Evolutionary conservation across 495 filamentous ascomycete species (phyloP), one percentile per base, ranked within the genome.

Genomic region (Talaromyces trachyspermus): DNA sequence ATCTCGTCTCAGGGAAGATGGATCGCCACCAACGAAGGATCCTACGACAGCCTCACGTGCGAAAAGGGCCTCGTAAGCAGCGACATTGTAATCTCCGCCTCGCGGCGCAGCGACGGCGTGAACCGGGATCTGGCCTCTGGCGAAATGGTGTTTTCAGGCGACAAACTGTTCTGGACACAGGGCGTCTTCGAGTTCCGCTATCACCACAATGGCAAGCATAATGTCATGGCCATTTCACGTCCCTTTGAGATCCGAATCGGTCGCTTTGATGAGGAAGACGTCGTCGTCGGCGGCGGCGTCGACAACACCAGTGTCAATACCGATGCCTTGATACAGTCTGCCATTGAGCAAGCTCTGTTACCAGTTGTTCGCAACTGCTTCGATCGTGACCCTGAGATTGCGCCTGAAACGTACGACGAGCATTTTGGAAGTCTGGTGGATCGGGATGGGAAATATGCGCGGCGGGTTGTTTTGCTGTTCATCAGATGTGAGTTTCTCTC

Each of bases 111-210:
- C 7, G 76, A 81, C 43, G 74, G 69, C 3, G 62, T 70, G 35
- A 59, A 55, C 12, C 59, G 53, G 23, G 61, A 70, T 5, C 46
- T 65, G 39, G 65, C 63, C 2, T 66, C 65, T 5, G 92, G 92
- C 48, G 90, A 97, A 61, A 79, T 97, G 66, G 62, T 86, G 29
- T 96, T 98, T 54, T 74, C 80, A 12, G 90, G 90, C 30, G 89
- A 96, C 73, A 97, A 97, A 69, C 75, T 92, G 11, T 97, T 88
- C 80, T 98, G 92, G 92, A 92, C 83, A 1, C 85, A 90, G 32
- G 92, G 92, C 40, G 85, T 89, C 30, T 97, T 94, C 59, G 92
- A 98, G 57, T 90, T 98, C 68, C 82, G 92, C 8, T 96, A 95
- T 67, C 92, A 98, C 71, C 92, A 98, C 68, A 84, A 87, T 54